Percentiles rank a stretch among this genome's conserved stretches.
Conservation (phyloP, 495 filamentous ascomycete genomes). For the Trichoderma asperelloides region DNA sequence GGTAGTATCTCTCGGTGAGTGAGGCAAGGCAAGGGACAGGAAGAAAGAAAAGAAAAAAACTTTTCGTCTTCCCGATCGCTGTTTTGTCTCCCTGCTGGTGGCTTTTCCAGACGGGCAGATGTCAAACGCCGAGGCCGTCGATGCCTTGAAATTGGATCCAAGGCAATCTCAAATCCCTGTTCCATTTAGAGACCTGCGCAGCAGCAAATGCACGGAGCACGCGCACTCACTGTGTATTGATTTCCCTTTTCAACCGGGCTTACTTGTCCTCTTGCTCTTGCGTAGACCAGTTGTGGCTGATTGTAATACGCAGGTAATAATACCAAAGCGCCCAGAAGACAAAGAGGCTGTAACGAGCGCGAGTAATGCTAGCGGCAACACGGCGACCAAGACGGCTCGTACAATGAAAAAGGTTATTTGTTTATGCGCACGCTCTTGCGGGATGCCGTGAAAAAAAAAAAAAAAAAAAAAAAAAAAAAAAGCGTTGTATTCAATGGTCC, state of each 20-base stretch:
- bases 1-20: neutral
- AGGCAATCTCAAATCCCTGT: conserved; percentile 2
- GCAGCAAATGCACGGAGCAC: neutral
- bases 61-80: neutral
- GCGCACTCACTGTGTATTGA: neutral
- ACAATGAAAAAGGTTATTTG: neutral
- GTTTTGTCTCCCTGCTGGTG: conserved; percentile 4
- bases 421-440: neutral
- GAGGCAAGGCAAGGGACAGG: neutral
- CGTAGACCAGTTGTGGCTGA: neutral
- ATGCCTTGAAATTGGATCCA: neutral
- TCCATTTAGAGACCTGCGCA: neutral
- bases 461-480: neutral
- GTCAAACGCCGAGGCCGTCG: conserved; percentile 3
- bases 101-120: neutral
- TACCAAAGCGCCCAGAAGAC: neutral
- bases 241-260: neutral
- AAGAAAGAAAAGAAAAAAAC: neutral
- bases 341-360: neutral
- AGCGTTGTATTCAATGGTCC: neutral
- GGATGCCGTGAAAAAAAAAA: neutral
- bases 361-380: neutral
- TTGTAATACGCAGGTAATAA: neutral
- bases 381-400: neutral
- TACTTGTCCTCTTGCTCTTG: neutral